Percentiles rank a stretch among this genome's conserved stretches.
phyloP scores from a whole-genome alignment of 352 stramenopile genomes.

The Elongisporangium prolatum region DNA sequence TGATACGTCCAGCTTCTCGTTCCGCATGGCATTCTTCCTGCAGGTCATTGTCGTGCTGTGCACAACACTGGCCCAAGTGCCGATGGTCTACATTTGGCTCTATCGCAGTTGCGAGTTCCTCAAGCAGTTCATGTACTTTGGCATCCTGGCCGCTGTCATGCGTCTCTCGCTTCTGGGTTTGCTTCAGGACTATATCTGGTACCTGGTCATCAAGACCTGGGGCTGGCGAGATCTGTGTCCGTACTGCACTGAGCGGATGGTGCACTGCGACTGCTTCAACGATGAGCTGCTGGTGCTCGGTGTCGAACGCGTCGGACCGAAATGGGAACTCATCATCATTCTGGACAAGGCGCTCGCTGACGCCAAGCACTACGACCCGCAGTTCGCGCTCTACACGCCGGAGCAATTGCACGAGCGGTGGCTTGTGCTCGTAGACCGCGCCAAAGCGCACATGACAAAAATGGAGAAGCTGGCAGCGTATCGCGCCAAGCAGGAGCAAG shows the following conservation, averaged over 20 bases:
- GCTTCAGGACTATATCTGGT: conserved; percentile 46
- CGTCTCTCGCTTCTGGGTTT: conserved; percentile 53
- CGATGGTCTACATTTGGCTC: conserved; percentile 68
- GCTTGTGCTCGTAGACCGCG: conserved; percentile 44
- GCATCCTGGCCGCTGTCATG: conserved; percentile 42
- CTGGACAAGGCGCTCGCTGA: conserved; percentile 48
- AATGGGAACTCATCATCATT: conserved; percentile 61
- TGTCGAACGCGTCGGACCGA: conserved; percentile 51
- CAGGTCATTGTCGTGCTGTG: conserved; percentile 50
- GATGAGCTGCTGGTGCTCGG: conserved; percentile 57
- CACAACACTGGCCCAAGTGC: conserved; percentile 40
- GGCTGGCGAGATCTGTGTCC: conserved; percentile 59
- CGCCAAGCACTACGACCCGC: conserved; percentile 30
- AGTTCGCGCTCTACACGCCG: conserved; percentile 50
- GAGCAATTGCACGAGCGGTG: conserved; percentile 58
- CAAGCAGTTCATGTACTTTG: conserved; percentile 67
- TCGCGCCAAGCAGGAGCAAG: conserved; percentile 39
- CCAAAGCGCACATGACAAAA: conserved; percentile 49
- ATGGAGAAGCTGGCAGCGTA: conserved; percentile 53
- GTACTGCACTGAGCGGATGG: conserved; percentile 58
- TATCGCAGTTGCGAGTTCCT: conserved; percentile 58
- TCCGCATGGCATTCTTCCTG: conserved; percentile 48
- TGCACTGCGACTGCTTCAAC: conserved; percentile 67
- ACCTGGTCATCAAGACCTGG: conserved; percentile 47
- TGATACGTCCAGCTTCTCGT: conserved; percentile 42